These are phyloP conservation scores for Papiliotrema fonsecae DNA, from an alignment of 1,284 basidiomycete genomes.

Conservation along the genomic window DNA sequence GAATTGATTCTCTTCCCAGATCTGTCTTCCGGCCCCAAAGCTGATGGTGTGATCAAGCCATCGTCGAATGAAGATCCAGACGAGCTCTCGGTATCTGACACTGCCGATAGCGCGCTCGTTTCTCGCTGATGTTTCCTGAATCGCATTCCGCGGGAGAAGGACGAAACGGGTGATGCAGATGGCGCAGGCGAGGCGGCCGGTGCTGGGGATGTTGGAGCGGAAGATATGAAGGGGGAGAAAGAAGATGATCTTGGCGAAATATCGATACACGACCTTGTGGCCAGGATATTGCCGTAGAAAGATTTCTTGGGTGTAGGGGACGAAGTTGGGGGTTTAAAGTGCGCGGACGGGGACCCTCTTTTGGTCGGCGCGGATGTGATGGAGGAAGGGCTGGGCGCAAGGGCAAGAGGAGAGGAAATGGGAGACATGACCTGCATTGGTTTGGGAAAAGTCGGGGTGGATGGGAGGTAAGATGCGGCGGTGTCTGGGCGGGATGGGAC, in stretches of 20 bases:
- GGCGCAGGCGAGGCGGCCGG: too few relatives aligned
- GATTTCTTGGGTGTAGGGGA: conserved; percentile 6
- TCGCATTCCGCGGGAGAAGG: too few relatives aligned
- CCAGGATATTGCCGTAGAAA: conserved; percentile 21
- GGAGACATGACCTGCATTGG: background rate
- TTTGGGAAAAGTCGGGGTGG: background rate
- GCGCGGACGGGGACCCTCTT: background rate
- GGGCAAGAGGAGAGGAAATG: background rate
- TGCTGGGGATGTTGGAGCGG: too few relatives aligned
- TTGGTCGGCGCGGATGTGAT: background rate
- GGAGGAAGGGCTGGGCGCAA: background rate
- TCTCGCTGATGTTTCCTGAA: conserved; percentile 1
- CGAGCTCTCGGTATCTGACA: too few relatives aligned
- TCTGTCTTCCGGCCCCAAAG: background rate
- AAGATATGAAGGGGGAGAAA: background rate
- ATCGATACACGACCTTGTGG: conserved; percentile 22
- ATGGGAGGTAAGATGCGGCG: background rate
- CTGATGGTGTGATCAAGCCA: background rate
- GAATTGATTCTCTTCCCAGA: too few relatives aligned
- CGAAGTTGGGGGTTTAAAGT: background rate
- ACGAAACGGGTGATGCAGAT: too few relatives aligned
- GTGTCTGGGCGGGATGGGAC: background rate
- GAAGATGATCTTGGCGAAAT: conserved; percentile 8
- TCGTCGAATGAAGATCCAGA: background rate
- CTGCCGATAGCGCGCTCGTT: too few relatives aligned